Conservation (phyloP, 345 rosid genomes). For the Reutealis trisperma region DNA sequence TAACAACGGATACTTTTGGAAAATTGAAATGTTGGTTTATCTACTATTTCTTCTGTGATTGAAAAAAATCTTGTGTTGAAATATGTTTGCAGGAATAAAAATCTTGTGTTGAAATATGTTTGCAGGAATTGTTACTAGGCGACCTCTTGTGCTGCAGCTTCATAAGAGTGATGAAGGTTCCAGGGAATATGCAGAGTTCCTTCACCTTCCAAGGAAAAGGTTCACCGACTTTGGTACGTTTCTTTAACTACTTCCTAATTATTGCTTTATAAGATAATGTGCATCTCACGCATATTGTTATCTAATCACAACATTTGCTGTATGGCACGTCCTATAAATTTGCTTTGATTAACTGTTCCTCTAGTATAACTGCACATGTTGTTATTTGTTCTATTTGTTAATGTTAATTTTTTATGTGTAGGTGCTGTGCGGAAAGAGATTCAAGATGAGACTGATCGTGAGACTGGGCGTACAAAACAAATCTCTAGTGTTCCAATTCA, state of each 20-base stretch:
- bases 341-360: not conserved
- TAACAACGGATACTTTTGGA: not conserved
- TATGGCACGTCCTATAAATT: not conserved
- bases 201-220: constrained; percentile 79
- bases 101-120: constrained; percentile 13
- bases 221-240: constrained; percentile 84
- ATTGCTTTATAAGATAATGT: not conserved
- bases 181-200: constrained; percentile 96
- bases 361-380: not conserved
- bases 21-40: not conserved
- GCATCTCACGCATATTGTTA: not conserved
- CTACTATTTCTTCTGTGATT: not conserved
- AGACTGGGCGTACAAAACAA: constrained; percentile 86
- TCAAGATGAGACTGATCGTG: constrained; percentile 97
- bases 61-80: not conserved
- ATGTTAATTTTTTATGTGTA: constrained; percentile 26
- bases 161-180: constrained; percentile 90
- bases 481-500: constrained; percentile 98
- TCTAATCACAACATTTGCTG: not conserved
- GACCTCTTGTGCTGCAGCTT: constrained; percentile 98
- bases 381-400: not conserved
- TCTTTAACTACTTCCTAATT: not conserved
- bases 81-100: constrained; percentile 66
- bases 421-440: constrained; percentile 99
- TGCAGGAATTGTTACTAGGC: constrained; percentile 91